Base-by-base conservation (phyloP, 257 asterid genomes). In the Solanum okadae region DNA sequence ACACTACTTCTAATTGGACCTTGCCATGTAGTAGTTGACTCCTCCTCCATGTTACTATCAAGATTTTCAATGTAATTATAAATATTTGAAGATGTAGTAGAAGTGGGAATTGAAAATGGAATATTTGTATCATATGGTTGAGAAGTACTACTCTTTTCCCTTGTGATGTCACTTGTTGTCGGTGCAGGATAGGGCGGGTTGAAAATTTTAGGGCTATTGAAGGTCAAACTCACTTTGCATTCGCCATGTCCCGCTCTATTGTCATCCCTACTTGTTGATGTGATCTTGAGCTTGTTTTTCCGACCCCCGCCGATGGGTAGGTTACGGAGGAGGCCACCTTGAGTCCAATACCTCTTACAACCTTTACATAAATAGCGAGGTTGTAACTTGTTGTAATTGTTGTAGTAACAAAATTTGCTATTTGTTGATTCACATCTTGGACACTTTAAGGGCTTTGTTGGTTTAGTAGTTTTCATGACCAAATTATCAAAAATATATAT, bases 281-380 rank as follows among this genome's bases (percentile, higher is more conserved):
- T 71, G 14, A 13, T 40, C 8, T 77, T 40, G 8, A 77, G 8
- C 46, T 94, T 95, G 93, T 88, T 93, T 83, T 94, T 95, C n/a
- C 95, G 91, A 88, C 93, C 92, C n/a, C 95, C 98, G 83, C 97
- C 97, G 61, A 93, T 89, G 1, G 97, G 95, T 42, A 95, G 94
- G 72, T 94, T 92, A 15, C 95, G 95, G 11, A 94, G 93, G 12
- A 94, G 90, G 83, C 98, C 98, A 13, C 98, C 98, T 87, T 89
- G 90, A 20, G 98, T 95, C 98, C 98, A 95, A 92, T 94, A 95
- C 89, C 98, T 89, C 87, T 93, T 93, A 88, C 98, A 95, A 4
- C 92, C 90, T 89, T 93, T 95, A 87, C 98, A 95, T 44, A 92
- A 93, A 90, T 95, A 92, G 37, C 98, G 94, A 15, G 98, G 98